Evolutionary conservation across 179 eudicot species (phyloP), one percentile per base, ranked within the genome.

Genomic region (Actinidia chinensis): DNA sequence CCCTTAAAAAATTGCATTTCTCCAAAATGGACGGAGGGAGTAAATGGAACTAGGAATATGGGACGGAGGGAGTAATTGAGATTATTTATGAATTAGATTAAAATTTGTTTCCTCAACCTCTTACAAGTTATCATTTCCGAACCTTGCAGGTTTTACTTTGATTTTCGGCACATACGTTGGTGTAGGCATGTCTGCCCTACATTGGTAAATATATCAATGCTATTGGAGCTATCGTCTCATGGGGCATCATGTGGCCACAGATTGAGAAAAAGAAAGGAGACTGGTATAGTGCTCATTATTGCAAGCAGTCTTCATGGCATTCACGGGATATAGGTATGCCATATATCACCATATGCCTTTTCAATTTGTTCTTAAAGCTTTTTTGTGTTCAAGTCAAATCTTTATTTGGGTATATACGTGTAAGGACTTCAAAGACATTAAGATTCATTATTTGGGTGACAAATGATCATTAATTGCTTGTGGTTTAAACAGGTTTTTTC

Each of bases 141-240:
- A 33, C 22, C 3, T 60, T 77, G 71, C 82, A 86, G 87, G 68
- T 86, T 86, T 56, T 84, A 78, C 78, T 86, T 86, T 50, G 87
- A 86, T 78, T 86, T 82, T 84, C 87, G 9, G 63, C 10, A 84
- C 85, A 68, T 86, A 86, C 20, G 81, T 86, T 50, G 89, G 89
- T 17, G 89, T 84, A 23, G 89, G 89, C 22, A 84, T 86, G 89
- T 86, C 23, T 86, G 89, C 51, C 87, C 89, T 14, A 84, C 84
- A 76, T 79, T 86, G 78, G 73, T 86, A 8, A 86, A 86, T 20
- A 46, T 86, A 43, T 82, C 87, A 0, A 50, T 86, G 47, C 79
- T 86, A 1, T 84, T 18, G 89, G 89, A 75, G 89, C 82, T 10
- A 76, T 84, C 22, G 13, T 86, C 13, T 84, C 89, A 64, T 86